A percentile compares a stretch with the other conserved stretches of the same genome.
These are phyloP conservation scores for Mycena belliarum DNA, from an alignment of 768 basidiomycete species.

Conservation along the genomic window DNA sequence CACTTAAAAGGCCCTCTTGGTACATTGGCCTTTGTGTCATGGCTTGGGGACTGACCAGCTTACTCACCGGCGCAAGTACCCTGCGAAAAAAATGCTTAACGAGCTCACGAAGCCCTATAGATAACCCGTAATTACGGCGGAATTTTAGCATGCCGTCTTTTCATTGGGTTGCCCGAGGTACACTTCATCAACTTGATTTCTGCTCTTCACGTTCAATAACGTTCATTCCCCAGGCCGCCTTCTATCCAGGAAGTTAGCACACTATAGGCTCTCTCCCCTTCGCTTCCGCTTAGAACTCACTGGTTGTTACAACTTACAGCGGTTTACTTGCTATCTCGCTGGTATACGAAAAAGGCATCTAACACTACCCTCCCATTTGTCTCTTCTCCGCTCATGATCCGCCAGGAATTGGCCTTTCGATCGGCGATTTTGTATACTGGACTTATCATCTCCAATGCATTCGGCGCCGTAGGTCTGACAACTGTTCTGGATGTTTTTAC, in stretches of 20 bases:
- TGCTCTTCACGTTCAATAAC: not conserved
- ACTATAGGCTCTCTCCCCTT: conserved; percentile 27
- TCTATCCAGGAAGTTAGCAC: conserved; percentile 64
- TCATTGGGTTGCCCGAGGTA: conserved; percentile 65
- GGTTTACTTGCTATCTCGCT: conserved; percentile 47
- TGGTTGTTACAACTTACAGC: conserved; percentile 19
- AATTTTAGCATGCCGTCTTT: conserved; percentile 58
- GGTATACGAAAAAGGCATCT: conserved; percentile 59
- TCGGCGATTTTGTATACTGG: conserved; percentile 64
- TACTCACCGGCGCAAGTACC: conserved; percentile 56
- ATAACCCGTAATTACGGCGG: conserved; percentile 56
- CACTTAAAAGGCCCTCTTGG: conserved; percentile 53
- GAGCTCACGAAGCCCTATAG: conserved; percentile 35
- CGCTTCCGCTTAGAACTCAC: not conserved
- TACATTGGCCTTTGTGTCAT: conserved; percentile 64
- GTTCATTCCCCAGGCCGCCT: conserved; percentile 47
- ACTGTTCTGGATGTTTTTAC: not conserved
- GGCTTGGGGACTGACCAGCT: conserved; percentile 63
- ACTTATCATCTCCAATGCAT: conserved; percentile 65
- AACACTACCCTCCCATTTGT: too few species aligned
- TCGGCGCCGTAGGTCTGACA: conserved; percentile 50
- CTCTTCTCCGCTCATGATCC: not conserved
- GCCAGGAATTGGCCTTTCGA: conserved; percentile 64
- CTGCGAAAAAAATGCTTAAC: too few species aligned
- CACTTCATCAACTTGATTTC: not conserved